Conservation (phyloP, 306 rosid species). For the Notholithocarpus densiflorus region DNA sequence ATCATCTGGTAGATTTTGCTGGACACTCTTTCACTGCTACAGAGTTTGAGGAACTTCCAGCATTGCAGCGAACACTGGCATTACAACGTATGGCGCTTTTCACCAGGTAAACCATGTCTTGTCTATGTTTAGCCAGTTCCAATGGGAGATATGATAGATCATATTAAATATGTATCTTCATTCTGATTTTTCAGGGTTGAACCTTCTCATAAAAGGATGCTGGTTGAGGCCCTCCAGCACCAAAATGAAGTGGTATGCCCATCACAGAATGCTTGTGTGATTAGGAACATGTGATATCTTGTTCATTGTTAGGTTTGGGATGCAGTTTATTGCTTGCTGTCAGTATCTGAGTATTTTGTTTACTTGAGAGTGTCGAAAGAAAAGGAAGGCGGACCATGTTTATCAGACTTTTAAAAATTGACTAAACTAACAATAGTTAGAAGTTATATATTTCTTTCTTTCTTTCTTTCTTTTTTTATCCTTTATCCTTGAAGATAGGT, state of each 20-base stretch:
- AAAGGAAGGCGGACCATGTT: too few species aligned
- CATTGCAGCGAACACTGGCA: conserved; percentile 80
- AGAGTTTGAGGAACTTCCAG: conserved; percentile 92
- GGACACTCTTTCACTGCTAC: conserved; percentile 87
- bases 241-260: conserved; percentile 94
- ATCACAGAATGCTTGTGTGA: conserved; percentile 9
- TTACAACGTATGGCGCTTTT: conserved; percentile 93
- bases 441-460: too few species aligned
- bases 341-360: not conserved
- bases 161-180: conserved; percentile 3
- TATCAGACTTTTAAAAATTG: too few species aligned
- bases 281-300: conserved; percentile 18
- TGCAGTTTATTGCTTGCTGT: conserved; percentile 2
- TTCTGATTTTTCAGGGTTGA: conserved; percentile 64
- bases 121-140: not conserved
- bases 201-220: conserved; percentile 95
- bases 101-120: conserved; percentile 53
- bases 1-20: conserved; percentile 67
- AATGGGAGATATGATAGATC: not conserved
- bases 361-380: not conserved
- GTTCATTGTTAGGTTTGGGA: not conserved
- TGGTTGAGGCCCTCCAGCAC: conserved; percentile 93
- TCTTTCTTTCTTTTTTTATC: too few species aligned
- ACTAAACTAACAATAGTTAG: too few species aligned
- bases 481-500: not conserved